Conservation (phyloP, 2,329 filamentous ascomycete genomes). For the Colletotrichum tropicicola region DNA sequence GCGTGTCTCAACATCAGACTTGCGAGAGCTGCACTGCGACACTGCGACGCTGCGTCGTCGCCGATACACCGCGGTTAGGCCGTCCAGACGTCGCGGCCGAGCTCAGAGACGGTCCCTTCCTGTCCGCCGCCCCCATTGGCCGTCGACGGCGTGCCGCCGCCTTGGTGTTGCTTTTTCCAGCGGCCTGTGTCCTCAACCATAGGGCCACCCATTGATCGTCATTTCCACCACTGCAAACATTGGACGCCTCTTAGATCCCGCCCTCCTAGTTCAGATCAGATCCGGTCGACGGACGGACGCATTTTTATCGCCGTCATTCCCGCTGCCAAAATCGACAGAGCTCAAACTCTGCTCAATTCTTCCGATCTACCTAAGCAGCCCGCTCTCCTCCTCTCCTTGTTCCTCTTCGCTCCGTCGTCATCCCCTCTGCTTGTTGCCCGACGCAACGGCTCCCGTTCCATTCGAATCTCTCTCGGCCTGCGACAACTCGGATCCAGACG, state of each 20-base stretch:
- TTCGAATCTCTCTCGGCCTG: background rate
- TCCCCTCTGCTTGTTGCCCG: background rate
- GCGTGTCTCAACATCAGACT: constrained; percentile 15
- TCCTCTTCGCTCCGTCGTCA: background rate
- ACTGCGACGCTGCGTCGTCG: too few species aligned
- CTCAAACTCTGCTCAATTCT: background rate
- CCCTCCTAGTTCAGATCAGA: constrained; percentile 18
- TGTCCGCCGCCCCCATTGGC: background rate
- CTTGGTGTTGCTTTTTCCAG: constrained; percentile 12
- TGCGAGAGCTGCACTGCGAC: background rate
- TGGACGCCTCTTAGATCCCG: constrained; percentile 29
- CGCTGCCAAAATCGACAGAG: background rate
- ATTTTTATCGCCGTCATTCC: constrained; percentile 19
- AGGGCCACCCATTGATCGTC: constrained; percentile 24
- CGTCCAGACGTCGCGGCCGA: background rate
- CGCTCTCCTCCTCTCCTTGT: background rate
- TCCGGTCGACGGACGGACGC: constrained; percentile 6
- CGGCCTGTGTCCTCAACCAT: background rate
- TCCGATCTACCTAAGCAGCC: background rate
- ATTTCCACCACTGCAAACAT: constrained; percentile 30
- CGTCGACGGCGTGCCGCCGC: constrained; percentile 1
- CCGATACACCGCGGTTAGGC: constrained; percentile 2
- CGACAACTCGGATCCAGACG: background rate
- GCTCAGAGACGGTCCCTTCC: background rate
- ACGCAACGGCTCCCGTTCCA: background rate